Percentiles rank a stretch among this genome's conserved stretches.
Evolutionary conservation across 805 yeast species (phyloP).

Genomic region (Kazachstania viticola): DNA sequence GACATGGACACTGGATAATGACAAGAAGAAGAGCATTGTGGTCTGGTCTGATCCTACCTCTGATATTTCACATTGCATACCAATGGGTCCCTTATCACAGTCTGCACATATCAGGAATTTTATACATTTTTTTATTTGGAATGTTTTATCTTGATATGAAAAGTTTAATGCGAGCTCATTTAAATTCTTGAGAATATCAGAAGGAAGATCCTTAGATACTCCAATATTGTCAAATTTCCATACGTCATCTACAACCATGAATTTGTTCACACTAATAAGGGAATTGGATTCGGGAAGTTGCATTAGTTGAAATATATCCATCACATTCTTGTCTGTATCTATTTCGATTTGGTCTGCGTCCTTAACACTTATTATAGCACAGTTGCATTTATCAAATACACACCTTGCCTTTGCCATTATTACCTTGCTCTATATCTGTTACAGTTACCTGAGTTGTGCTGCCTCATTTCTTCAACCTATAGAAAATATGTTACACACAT

Average conservation of each 20-base stretch:
- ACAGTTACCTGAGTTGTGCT: no score
- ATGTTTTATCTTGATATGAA: slow-evolving; percentile 11
- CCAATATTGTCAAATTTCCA: slow-evolving; percentile 80
- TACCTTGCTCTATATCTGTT: not conserved
- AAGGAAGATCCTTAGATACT: slow-evolving; percentile 39
- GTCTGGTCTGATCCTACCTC: no score
- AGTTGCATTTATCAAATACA: slow-evolving; percentile 16
- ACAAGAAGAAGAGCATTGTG: no score
- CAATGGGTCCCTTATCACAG: slow-evolving; percentile 70
- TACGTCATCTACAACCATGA: slow-evolving; percentile 37
- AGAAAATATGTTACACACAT: not conserved
- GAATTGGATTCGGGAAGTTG: slow-evolving; percentile 2
- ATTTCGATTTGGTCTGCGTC: slow-evolving; percentile 3
- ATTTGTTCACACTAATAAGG: no score
- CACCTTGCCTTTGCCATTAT: slow-evolving; percentile 15
- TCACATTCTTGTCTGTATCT: slow-evolving; percentile 7
- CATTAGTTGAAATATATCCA: slow-evolving; percentile 15
- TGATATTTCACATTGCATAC: slow-evolving; percentile 40
- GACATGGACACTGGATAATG: no score
- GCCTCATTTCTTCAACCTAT: no score
- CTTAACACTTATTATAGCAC: slow-evolving; percentile 11
- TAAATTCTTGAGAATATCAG: slow-evolving; percentile 2
- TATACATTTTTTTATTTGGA: slow-evolving; percentile 29
- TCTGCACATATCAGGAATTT: slow-evolving; percentile 59
- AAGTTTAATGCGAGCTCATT: slow-evolving; percentile 15